Conservation (phyloP, 305 asterid species). For the Fraxinus latifolia region DNA sequence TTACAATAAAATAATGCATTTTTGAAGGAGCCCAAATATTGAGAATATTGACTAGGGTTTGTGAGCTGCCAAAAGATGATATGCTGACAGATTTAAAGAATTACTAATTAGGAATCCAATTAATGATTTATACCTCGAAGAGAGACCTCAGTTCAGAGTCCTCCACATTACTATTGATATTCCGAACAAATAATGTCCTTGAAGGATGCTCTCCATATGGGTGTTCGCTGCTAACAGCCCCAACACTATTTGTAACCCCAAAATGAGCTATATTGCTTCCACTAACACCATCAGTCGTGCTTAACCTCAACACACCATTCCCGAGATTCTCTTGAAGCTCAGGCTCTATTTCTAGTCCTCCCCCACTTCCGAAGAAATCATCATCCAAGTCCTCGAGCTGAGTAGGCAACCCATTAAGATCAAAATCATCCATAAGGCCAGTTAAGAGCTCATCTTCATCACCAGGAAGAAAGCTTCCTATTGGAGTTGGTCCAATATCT, state of each 20-base stretch:
- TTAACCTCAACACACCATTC: constrained; percentile 51
- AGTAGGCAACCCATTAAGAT: constrained; percentile 68
- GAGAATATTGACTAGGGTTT: background rate
- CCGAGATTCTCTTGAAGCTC: constrained; percentile 45
- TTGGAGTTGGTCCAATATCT: constrained; percentile 28
- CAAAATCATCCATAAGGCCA: constrained; percentile 83
- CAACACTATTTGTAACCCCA: constrained; percentile 54
- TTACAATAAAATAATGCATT: no score
- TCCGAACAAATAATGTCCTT: constrained; percentile 49
- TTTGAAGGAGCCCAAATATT: background rate
- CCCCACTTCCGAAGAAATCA: constrained; percentile 78
- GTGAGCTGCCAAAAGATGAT: background rate
- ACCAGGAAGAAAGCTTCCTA: constrained; percentile 52
- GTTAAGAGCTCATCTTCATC: constrained; percentile 78
- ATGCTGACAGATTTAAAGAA: background rate
- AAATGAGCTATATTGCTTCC: constrained; percentile 46
- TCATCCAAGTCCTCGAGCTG: constrained; percentile 71
- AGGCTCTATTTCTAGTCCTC: constrained; percentile 63
- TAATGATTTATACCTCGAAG: constrained; percentile 37
- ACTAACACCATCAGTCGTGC: constrained; percentile 49
- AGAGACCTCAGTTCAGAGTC: constrained; percentile 49
- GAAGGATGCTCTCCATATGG: constrained; percentile 64
- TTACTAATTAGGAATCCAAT: background rate
- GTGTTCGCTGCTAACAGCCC: constrained; percentile 72
- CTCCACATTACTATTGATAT: constrained; percentile 52